These are phyloP conservation scores for Tephrocybe sp. DNA, from an alignment of 768 basidiomycete genomes.

Conservation along the genomic window DNA sequence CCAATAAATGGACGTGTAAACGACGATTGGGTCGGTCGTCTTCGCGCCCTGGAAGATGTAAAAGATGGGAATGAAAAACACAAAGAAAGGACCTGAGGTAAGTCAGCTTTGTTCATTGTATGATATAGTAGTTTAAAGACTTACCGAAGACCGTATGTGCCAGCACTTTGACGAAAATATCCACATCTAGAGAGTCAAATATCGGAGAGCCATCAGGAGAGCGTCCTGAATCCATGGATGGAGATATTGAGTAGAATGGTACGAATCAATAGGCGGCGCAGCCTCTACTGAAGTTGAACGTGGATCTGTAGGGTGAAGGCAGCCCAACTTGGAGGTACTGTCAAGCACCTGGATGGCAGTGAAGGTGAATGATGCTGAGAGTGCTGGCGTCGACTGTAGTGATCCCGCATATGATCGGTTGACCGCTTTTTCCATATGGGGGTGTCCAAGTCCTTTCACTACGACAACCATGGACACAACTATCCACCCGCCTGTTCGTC, in stretches of 20 bases:
- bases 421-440: background rate
- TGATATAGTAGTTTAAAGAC: conserved; percentile 22
- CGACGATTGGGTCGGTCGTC: conserved; percentile 49
- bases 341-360: background rate
- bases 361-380: too few relatives aligned
- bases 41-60: conserved; percentile 69
- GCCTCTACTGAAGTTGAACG: conserved; percentile 23
- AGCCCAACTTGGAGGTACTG: too few relatives aligned
- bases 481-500: conserved; percentile 47
- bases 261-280: conserved; percentile 24
- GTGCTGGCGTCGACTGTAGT: too few relatives aligned
- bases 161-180: conserved; percentile 78
- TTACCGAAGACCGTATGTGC: conserved; percentile 77
- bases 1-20: conserved; percentile 55
- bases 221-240: conserved; percentile 16
- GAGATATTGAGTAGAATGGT: conserved; percentile 1
- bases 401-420: too few relatives aligned
- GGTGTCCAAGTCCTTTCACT: background rate
- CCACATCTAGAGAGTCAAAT: conserved; percentile 74
- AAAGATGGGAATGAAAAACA: conserved; percentile 77
- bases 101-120: conserved; percentile 6
- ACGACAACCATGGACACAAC: conserved; percentile 42
- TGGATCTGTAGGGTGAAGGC: too few relatives aligned
- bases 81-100: conserved; percentile 77
- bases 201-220: conserved; percentile 45